Percentiles rank a stretch among this genome's conserved stretches.
Conservation (phyloP, 1,284 basidiomycete genomes). For the Cutaneotrichosporon sp. region DNA sequence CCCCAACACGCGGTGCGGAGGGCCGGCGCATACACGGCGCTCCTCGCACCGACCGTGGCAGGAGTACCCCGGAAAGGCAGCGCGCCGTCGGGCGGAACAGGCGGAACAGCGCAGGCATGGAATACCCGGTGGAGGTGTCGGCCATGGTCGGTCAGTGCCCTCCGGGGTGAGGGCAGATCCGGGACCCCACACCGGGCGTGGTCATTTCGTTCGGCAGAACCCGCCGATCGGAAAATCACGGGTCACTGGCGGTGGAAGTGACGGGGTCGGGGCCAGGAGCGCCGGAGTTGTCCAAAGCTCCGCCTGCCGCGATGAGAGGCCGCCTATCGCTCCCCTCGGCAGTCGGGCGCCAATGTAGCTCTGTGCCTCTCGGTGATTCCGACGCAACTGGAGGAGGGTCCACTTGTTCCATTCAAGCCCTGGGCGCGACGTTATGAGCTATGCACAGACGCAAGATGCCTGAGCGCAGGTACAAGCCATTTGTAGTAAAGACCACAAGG, state of each 20-base stretch:
- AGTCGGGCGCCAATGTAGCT: too few relatives aligned
- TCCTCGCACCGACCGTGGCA: neutral
- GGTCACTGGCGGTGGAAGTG: neutral
- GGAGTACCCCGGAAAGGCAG: neutral
- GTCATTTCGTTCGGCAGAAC: neutral
- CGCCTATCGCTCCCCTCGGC: too few relatives aligned
- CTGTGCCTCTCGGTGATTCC: too few relatives aligned
- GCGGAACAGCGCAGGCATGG: neutral
- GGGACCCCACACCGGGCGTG: neutral
- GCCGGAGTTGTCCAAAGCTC: too few relatives aligned
- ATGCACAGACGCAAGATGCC: too few relatives aligned
- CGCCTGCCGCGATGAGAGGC: too few relatives aligned
- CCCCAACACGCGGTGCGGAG: neutral
- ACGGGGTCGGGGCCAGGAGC: too few relatives aligned
- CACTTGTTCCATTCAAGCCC: too few relatives aligned
- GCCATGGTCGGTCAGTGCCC: conserved; percentile 5
- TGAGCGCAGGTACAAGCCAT: too few relatives aligned
- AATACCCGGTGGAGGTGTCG: conserved; percentile 7
- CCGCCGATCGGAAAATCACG: neutral
- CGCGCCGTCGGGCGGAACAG: conserved; percentile 6
- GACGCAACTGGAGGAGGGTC: too few relatives aligned
- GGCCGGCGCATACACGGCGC: conserved; percentile 3
- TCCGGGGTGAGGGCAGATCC: neutral
- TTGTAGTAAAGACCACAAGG: too few relatives aligned
- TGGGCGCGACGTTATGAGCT: too few relatives aligned